Evolutionary conservation across 768 basidiomycete species (phyloP), one percentile per base, ranked within the genome.

Genomic region (Phaeolepiota aurea): DNA sequence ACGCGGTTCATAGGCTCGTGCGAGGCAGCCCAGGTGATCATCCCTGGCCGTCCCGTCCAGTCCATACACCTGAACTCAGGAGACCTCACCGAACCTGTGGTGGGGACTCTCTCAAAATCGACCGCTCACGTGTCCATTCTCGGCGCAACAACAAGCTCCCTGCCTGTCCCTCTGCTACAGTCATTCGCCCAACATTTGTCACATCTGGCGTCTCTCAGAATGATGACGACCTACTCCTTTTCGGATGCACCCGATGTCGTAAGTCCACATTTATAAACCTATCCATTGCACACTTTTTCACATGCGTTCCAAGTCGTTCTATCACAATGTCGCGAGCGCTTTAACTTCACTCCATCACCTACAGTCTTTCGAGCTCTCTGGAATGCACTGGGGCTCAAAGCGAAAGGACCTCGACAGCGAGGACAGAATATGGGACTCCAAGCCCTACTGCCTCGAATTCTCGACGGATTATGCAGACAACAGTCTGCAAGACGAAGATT

Each of bases 351-450:
- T 87, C 46, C 62, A 74, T n/a, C 61, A 73, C 41, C 69, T 87
- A 23, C 63, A 71, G 46, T 72, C 74, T 34, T 85, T 85, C 51
- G 85, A 87, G 54, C 72, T 87, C 20, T 79, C 73, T 35, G 86
- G 85, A 22, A 76, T 87, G 61, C 81, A 80, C 48, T 87, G 84
- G 82, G 68, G 72, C 36, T 77, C 76, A 3, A 67, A 70, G n/a
- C 65, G 59, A 34, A 66, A 68, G 47, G 54, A 61, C 39, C 55
- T 65, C 36, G 57, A 67, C 25, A n/a, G 25, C 39, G 63, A 69
- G 21, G 55, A 64, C 28, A 69, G 65, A 20, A 60, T 70, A 4
- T 79, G 77, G 78, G 71, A 72, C 54, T 73, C 75, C 1, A 64
- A 69, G 33, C 64, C 76, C 13, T 59, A 75, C 11, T 55, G 59